Base-by-base conservation (phyloP, 1,139 yeast genomes). In the Sugiyamaella xylanicola region DNA sequence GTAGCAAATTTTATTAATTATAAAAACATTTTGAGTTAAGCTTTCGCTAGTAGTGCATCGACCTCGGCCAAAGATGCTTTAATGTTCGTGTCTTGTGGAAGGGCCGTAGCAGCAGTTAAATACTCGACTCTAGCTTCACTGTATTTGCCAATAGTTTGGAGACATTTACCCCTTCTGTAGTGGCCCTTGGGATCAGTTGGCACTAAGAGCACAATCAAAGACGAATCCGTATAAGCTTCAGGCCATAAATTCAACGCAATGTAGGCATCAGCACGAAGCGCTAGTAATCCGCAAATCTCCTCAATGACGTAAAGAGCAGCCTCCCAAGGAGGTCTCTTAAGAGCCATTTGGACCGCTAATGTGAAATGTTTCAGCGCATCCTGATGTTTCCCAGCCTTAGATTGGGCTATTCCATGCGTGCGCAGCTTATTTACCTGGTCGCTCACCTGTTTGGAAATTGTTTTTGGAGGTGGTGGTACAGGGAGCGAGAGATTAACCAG, bases 291-390 rank as follows among this genome's bases (percentile, higher is more conserved):
- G 49, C 85, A 79, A 55, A 88, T 74, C 69, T 93, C 98, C 65
- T 87, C 92, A 55, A 91, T 73, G 39, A 92, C 86, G 43, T 85
- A 80, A 62, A 83, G 91, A 65, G 91, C 87, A 9, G 92, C 78
- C 70, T 93, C 99, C 80, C 92, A 91, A 65, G 88, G 85, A 35
- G 91, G 84, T 70, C 98, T 82, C 63, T 88, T 84, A 59, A 81
- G 74, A 17, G 92, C 87, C 83, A 91, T 82, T 56, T 89, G 95
- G 45, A 93, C 77, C 0, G 96, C 97, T 58, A 90, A 76, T 8
- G 85, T 72, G 65, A 88, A 83, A 65, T 85, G 84, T 68, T 85
- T 85, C 51, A 83, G 81, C 1, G 97, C 91, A 16, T 90, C 97
- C 3, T 75, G 76, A 61, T 78, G 79, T 65, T 86, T 85, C 25